Evolutionary conservation across 163 green algal species (phyloP).

Genomic region (Coccomyxa subellipsoidea): DNA sequence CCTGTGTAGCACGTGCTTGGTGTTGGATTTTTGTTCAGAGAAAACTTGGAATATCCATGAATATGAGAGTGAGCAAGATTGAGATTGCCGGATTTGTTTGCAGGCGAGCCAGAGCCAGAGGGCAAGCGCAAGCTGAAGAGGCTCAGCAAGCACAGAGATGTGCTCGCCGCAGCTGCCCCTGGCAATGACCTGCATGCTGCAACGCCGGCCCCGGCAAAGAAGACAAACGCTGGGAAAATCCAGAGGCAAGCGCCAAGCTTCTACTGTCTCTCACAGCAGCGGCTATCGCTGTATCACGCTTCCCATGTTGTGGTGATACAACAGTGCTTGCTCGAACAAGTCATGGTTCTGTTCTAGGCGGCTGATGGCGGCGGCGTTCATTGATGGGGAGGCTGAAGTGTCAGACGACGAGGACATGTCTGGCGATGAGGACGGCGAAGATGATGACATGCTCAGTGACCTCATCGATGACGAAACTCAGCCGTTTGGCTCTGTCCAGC

Average conservation of each 20-base stretch:
- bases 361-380: neutral
- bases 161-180: neutral
- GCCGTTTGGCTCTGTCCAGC: neutral
- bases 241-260: neutral
- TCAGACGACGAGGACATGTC: neutral
- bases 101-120: neutral
- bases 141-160: neutral
- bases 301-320: neutral
- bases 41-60: too few species aligned
- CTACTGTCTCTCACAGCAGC: too few species aligned
- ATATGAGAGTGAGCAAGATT: too few species aligned
- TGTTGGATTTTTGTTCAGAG: too few species aligned
- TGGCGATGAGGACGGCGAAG: neutral
- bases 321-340: too few species aligned
- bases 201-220: neutral
- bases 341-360: too few species aligned
- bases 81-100: neutral
- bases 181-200: neutral
- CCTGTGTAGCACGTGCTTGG: too few species aligned
- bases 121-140: neutral
- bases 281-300: neutral
- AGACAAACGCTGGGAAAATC: neutral
- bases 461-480: constrained; percentile 6
- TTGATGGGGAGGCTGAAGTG: neutral
- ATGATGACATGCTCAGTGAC: neutral